Conservation (phyloP, 108 stramenopile species). For the Stephanodiscus triporus region DNA sequence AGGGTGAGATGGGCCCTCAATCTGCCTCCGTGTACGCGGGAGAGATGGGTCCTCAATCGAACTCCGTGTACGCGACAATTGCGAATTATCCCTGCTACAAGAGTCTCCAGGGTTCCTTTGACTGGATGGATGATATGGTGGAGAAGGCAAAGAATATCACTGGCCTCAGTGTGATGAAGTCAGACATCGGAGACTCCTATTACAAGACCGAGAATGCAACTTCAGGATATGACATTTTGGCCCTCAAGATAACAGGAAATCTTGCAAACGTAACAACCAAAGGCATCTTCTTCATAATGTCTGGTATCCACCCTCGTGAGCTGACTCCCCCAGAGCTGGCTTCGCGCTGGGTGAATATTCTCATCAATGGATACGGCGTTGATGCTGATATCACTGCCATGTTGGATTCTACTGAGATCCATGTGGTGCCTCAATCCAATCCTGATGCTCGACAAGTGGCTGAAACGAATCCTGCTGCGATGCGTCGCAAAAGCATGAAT, state of each 20-base stretch:
- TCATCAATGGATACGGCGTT: constrained; percentile 29
- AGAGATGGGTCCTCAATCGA: not conserved
- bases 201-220: not conserved
- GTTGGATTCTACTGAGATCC: constrained; percentile 43
- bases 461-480: constrained; percentile 32
- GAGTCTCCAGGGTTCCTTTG: constrained; percentile 13
- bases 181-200: not conserved
- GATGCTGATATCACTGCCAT: constrained; percentile 53
- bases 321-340: constrained; percentile 45
- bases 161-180: constrained; percentile 1
- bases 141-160: not conserved
- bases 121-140: constrained; percentile 16
- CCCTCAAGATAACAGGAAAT: constrained; percentile 32
- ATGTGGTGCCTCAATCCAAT: constrained; percentile 41
- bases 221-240: constrained; percentile 30
- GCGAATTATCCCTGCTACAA: constrained; percentile 5
- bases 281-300: constrained; percentile 26
- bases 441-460: constrained; percentile 44
- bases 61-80: not conserved
- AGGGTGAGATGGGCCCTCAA: not conserved
- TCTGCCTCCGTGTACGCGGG: not conserved
- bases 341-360: constrained; percentile 17
- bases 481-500: constrained; percentile 57
- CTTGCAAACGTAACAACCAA: not conserved
- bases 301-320: constrained; percentile 44